phyloP scores from a whole-genome alignment of 2,329 filamentous ascomycete genomes.

The Fulvia fulva region DNA sequence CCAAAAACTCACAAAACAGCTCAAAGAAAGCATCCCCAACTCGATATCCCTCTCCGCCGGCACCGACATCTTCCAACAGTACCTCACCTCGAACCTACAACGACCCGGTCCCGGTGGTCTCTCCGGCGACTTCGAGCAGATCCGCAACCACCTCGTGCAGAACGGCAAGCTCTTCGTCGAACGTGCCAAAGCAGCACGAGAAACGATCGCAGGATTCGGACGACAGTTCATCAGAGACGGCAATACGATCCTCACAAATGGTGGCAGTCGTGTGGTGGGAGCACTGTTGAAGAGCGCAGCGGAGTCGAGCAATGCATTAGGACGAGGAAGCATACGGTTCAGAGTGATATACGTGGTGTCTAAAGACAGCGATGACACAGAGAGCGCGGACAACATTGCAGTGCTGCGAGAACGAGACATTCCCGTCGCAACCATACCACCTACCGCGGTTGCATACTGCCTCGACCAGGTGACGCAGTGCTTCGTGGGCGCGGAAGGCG shows the following conservation, averaged over 20 bases:
- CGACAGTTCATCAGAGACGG: constrained; percentile 74
- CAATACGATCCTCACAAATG: constrained; percentile 81
- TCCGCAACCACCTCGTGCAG: constrained; percentile 75
- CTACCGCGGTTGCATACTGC: constrained; percentile 73
- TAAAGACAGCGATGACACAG: constrained; percentile 43
- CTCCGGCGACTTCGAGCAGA: constrained; percentile 71
- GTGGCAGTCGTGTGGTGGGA: constrained; percentile 79
- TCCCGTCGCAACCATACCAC: constrained; percentile 75
- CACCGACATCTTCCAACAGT: constrained; percentile 92
- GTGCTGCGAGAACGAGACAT: constrained; percentile 70
- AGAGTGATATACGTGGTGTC: constrained; percentile 68
- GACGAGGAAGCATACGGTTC: constrained; percentile 63
- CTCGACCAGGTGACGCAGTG: constrained; percentile 69
- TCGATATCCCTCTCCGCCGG: constrained; percentile 89
- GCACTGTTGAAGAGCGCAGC: constrained; percentile 71
- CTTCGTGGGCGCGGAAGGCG: constrained; percentile 70
- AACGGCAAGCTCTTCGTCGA: constrained; percentile 85
- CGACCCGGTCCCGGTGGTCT: constrained; percentile 42
- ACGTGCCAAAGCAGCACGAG: constrained; percentile 77
- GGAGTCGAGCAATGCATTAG: constrained; percentile 50
- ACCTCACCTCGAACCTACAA: constrained; percentile 72
- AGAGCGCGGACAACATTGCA: constrained; percentile 67
- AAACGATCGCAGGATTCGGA: constrained; percentile 77
- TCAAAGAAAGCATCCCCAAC: constrained; percentile 78
- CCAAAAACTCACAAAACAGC: constrained; percentile 67